Conservation (phyloP, 2,329 filamentous ascomycete genomes). For the Phoma herbarum region DNA sequence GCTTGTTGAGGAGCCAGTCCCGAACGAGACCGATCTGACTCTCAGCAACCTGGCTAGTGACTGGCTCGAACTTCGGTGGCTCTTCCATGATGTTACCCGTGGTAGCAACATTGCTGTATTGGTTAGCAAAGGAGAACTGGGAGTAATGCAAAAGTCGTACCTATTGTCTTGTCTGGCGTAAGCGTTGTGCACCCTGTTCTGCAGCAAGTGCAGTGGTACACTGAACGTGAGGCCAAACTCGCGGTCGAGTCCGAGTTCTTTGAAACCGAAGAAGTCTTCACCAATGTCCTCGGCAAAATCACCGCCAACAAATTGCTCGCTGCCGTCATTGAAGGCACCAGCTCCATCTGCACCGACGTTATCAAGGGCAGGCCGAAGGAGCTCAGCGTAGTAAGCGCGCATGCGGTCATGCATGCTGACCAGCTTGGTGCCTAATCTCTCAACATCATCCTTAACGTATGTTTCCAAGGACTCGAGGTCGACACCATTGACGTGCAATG, state of each 20-base stretch:
- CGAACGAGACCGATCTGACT: slow-evolving; percentile 86
- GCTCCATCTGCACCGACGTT: slow-evolving; percentile 83
- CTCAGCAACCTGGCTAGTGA: slow-evolving; percentile 80
- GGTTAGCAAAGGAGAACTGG: slow-evolving; percentile 28
- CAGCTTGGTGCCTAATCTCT: slow-evolving; percentile 81
- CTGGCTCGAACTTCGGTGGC: slow-evolving; percentile 74
- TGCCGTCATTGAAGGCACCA: slow-evolving; percentile 92
- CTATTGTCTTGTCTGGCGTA: slow-evolving; percentile 78
- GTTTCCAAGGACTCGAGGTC: slow-evolving; percentile 82
- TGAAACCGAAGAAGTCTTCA: slow-evolving; percentile 99
- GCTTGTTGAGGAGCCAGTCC: slow-evolving; percentile 89
- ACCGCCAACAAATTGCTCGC: slow-evolving; percentile 94
- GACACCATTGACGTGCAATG: slow-evolving; percentile 82
- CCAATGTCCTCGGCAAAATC: slow-evolving; percentile 98
- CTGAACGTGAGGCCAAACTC: slow-evolving; percentile 91
- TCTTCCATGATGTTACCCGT: slow-evolving; percentile 71
- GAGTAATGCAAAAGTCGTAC: slow-evolving; percentile 50
- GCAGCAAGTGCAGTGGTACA: slow-evolving; percentile 91
- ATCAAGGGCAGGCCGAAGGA: slow-evolving; percentile 86
- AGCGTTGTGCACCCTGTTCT: slow-evolving; percentile 86
- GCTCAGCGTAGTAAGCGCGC: slow-evolving; percentile 90
- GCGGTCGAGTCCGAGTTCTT: slow-evolving; percentile 88
- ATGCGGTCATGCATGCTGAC: slow-evolving; percentile 90
- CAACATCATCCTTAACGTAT: slow-evolving; percentile 94
- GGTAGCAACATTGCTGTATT: slow-evolving; percentile 65